Evolutionary conservation across 2,329 filamentous ascomycete species (phyloP).

Genomic region (Fusarium sp.): DNA sequence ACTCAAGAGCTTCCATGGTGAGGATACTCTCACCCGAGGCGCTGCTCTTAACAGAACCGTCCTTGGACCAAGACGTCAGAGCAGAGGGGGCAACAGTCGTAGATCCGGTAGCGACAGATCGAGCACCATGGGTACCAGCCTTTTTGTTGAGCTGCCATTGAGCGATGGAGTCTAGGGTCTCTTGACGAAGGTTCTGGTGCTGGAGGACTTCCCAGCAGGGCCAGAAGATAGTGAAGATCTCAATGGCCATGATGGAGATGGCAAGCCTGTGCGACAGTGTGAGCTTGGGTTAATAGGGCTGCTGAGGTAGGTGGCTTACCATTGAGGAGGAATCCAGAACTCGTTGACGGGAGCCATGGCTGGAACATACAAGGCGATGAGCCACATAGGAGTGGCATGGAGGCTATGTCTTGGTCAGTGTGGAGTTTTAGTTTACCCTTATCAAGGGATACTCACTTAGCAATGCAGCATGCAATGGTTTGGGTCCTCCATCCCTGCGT

Average conservation of each 20-base stretch:
- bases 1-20: conserved; percentile 55
- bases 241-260: conserved; percentile 70
- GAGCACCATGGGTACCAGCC: conserved; percentile 44
- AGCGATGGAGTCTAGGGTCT: conserved; percentile 61
- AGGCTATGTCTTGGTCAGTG: conserved; percentile 55
- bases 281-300: neutral
- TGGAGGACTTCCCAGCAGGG: conserved; percentile 68
- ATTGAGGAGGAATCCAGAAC: conserved; percentile 70
- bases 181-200: conserved; percentile 57
- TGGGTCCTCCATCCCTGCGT: conserved; percentile 75
- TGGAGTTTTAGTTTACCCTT: neutral
- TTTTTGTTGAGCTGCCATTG: conserved; percentile 59
- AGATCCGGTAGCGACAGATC: conserved; percentile 50
- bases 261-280: conserved; percentile 57
- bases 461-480: conserved; percentile 64
- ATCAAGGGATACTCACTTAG: conserved; percentile 51
- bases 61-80: conserved; percentile 51
- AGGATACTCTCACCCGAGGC: conserved; percentile 52
- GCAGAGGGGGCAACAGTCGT: conserved; percentile 50
- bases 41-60: conserved; percentile 48
- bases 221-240: conserved; percentile 72
- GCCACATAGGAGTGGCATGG: conserved; percentile 74
- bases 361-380: conserved; percentile 67
- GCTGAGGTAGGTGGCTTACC: conserved; percentile 55
- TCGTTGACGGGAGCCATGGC: conserved; percentile 63